phyloP scores from a whole-genome alignment of 1,139 yeast genomes.

The Pichia sp. region DNA sequence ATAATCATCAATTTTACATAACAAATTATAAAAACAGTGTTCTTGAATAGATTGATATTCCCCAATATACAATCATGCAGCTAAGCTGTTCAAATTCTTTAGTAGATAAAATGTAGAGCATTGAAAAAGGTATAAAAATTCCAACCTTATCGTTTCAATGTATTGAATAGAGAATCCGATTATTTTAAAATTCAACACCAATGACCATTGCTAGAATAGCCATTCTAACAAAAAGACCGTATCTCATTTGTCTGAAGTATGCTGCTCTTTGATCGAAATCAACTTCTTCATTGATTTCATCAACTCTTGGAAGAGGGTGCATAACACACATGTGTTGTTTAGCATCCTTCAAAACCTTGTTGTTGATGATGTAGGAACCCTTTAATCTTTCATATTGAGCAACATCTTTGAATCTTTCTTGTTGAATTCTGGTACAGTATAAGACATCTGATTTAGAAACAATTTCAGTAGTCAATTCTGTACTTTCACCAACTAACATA shows the following conservation, averaged over 20 bases:
- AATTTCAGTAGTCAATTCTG: conserved; percentile 71
- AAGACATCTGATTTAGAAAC: conserved; percentile 87
- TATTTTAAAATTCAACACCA: conserved; percentile 43
- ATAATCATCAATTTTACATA: no score
- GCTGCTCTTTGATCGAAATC: conserved; percentile 99
- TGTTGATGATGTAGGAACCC: conserved; percentile 88
- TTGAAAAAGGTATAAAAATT: no score
- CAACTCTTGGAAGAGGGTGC: conserved; percentile 98
- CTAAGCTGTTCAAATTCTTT: no score
- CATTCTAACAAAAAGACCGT: conserved; percentile 97
- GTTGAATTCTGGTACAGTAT: conserved; percentile 97
- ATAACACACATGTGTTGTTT: conserved; percentile 98
- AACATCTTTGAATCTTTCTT: conserved; percentile 79
- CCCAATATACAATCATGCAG: no score
- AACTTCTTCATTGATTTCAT: conserved; percentile 95
- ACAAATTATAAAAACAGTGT: no score
- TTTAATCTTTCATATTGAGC: conserved; percentile 81
- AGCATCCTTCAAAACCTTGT: conserved; percentile 83
- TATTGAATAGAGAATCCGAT: no score
- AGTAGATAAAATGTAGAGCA: no score
- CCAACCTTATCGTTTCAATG: no score
- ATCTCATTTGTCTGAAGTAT: conserved; percentile 98
- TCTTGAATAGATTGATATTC: no score
- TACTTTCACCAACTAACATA: conserved; percentile 66
- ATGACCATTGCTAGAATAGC: conserved; percentile 96